phyloP scores from a whole-genome alignment of 345 rosid species.

The Bretschneidera sinensis region DNA sequence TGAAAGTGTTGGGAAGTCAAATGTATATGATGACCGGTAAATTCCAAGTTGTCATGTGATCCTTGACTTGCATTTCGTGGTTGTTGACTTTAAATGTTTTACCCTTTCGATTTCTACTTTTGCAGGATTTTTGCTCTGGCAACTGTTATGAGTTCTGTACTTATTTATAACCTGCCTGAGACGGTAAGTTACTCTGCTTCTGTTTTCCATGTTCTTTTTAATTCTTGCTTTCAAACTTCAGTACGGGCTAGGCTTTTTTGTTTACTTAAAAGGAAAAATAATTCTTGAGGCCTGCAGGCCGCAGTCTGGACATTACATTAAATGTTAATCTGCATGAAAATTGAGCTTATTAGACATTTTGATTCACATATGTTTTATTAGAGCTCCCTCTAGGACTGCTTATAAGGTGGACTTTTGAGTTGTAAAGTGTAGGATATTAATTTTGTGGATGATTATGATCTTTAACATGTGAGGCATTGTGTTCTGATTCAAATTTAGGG shows the following conservation, averaged over 20 bases:
- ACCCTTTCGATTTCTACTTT: slow-evolving; percentile 8
- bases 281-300: background rate
- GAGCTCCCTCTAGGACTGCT: too few relatives aligned
- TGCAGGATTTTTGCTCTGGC: slow-evolving; percentile 98
- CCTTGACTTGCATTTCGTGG: slow-evolving; percentile 1
- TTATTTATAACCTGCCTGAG: slow-evolving; percentile 92
- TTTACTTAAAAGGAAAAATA: too few relatives aligned
- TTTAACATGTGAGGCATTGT: background rate
- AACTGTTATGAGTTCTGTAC: slow-evolving; percentile 96
- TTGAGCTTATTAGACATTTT: background rate
- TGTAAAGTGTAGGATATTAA: background rate
- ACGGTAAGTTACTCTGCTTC: slow-evolving; percentile 56
- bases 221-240: background rate
- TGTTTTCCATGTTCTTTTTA: background rate
- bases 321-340: background rate
- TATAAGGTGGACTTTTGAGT: too few relatives aligned
- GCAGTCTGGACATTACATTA: too few relatives aligned
- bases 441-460: background rate
- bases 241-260: too few relatives aligned
- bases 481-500: background rate
- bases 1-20: slow-evolving; percentile 98
- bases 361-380: too few relatives aligned
- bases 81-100: background rate
- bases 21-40: slow-evolving; percentile 97
- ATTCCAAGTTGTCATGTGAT: background rate